These are phyloP conservation scores for Pseudohalonectria lignicola DNA, from an alignment of 2,329 filamentous ascomycete genomes.

Conservation along the genomic window DNA sequence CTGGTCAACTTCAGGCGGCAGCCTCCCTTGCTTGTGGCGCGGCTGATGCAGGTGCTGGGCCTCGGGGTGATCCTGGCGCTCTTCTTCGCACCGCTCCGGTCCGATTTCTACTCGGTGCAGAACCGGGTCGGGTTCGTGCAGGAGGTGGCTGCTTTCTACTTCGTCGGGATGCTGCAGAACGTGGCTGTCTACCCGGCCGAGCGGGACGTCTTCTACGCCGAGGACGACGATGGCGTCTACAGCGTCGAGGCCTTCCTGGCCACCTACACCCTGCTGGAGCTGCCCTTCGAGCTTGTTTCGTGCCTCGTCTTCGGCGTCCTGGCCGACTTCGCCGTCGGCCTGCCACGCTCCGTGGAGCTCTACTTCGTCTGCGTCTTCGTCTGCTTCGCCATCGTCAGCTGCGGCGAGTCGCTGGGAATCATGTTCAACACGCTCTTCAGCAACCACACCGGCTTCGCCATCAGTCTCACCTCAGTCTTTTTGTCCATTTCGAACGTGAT, in stretches of 20 bases:
- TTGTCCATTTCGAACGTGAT: slow-evolving; percentile 62
- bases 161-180: slow-evolving; percentile 71
- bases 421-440: slow-evolving; percentile 69
- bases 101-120: slow-evolving; percentile 60
- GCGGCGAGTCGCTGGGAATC: slow-evolving; percentile 66
- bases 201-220: slow-evolving; percentile 66
- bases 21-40: slow-evolving; percentile 51
- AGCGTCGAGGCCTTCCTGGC: slow-evolving; percentile 59
- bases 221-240: slow-evolving; percentile 65
- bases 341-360: slow-evolving; percentile 50
- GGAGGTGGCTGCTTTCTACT: slow-evolving; percentile 60
- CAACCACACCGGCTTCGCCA: slow-evolving; percentile 61
- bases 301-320: slow-evolving; percentile 56
- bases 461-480: slow-evolving; percentile 61
- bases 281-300: slow-evolving; percentile 60
- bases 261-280: slow-evolving; percentile 58
- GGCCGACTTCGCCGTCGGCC: slow-evolving; percentile 51
- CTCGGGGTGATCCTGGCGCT: slow-evolving; percentile 51
- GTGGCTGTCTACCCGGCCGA: slow-evolving; percentile 64
- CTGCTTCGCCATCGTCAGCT: slow-evolving; percentile 62
- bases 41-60: slow-evolving; percentile 56
- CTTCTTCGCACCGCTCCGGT: slow-evolving; percentile 61
- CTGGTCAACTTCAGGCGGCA: slow-evolving; percentile 59
- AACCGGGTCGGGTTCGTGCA: slow-evolving; percentile 65
- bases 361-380: slow-evolving; percentile 60